Base-by-base conservation (phyloP, 2,329 filamentous ascomycete species). In the Helotiales sp. region DNA sequence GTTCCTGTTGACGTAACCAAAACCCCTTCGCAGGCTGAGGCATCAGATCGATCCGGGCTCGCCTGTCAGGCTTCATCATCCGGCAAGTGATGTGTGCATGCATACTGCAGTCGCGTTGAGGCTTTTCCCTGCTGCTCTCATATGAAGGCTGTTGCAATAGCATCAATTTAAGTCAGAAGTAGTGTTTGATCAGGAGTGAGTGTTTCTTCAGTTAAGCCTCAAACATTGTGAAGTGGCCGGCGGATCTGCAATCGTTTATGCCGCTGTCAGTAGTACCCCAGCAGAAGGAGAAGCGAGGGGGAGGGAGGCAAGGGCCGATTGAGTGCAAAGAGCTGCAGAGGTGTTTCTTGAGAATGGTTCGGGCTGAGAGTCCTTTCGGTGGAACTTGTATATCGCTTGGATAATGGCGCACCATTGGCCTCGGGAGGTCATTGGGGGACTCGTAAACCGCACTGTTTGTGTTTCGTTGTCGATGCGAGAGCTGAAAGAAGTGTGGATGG, bases 1-100 rank as follows among this genome's bases (percentile, higher is more conserved):
- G 24, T 49, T 37, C 20, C n/a, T 24, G 30, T 22, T 37, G 54
- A 20, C 8, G n/a, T 6, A 3, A 37, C 32, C 20, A 24, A 15
- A 24, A 45, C 11, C 28, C 6, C 40, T 45, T 20, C 20, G 17
- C 40, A n/a, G n/a, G n/a, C 40, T 45, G n/a, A 57, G 10, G 30
- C 30, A 30, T 63, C 50, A 63, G 61, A 59, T 52, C 62, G 7
- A 49, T 55, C 30, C 30, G 52, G 49, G 55, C 52, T 50, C 26
- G 37, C 57, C 28, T 57, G 34, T 49, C 43, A 26, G 52, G 50
- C 52, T 26, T n/a, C 40, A 64, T 17, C 54, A 28, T 59, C 54
- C 28, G 54, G 30, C 43, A 34, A 40, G 20, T 59, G 24, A 50
- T 45, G 54, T 34, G 22, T 50, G 62, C 62, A 63, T 58, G 20